These are phyloP conservation scores for Cryphonectria carpinicola DNA, from an alignment of 2,329 filamentous ascomycete species.

Conservation along the genomic window DNA sequence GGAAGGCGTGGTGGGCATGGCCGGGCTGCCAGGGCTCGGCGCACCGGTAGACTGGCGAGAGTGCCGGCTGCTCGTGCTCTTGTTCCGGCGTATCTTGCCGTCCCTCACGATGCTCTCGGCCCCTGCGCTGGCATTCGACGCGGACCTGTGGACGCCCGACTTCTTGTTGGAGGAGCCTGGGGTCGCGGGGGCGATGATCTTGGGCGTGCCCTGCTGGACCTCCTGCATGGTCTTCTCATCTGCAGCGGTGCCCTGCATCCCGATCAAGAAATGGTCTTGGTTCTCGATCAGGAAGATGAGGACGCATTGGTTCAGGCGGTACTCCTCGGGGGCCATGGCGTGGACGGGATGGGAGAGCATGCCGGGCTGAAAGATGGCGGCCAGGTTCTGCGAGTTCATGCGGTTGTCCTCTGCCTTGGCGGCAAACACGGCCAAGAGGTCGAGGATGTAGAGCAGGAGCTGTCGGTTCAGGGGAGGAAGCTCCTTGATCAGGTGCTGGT, in stretches of 20 bases:
- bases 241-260: conserved; percentile 98
- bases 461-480: conserved; percentile 92
- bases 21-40: conserved; percentile 70
- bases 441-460: conserved; percentile 91
- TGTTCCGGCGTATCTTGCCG: conserved; percentile 80
- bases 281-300: conserved; percentile 98
- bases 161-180: conserved; percentile 54
- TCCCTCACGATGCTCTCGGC: conserved; percentile 85
- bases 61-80: conserved; percentile 88
- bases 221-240: conserved; percentile 74
- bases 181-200: conserved; percentile 52
- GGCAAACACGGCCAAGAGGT: conserved; percentile 93
- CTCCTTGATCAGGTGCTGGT: conserved; percentile 90
- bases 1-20: conserved; percentile 56
- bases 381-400: conserved; percentile 93
- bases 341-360: conserved; percentile 92
- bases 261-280: conserved; percentile 96
- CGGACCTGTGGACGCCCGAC: conserved; percentile 70
- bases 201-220: conserved; percentile 70
- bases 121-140: conserved; percentile 86
- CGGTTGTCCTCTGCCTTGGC: conserved; percentile 96
- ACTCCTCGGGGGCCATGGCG: conserved; percentile 94
- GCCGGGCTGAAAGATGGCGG: conserved; percentile 96
- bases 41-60: conserved; percentile 75
- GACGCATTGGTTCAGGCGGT: conserved; percentile 93